Base-by-base conservation (phyloP, 495 filamentous ascomycete species). In the Apodospora peruviana region DNA sequence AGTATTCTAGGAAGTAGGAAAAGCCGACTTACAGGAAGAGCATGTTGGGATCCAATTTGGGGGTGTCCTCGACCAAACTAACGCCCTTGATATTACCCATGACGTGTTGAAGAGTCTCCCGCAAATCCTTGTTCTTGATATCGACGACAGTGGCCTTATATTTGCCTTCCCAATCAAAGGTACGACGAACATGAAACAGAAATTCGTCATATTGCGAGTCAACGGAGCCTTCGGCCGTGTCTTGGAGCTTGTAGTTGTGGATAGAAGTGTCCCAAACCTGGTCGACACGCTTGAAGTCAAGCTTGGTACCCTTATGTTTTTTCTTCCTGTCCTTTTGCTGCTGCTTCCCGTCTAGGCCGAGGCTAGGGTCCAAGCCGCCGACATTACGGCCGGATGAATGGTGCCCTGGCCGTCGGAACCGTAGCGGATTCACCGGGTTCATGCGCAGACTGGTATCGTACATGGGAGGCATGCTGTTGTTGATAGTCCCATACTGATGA, bases 121-220 rank as follows among this genome's bases (percentile, higher is more conserved):
- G 84, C 3, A 96, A 75, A 44, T 78, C 70, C 52, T 87, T 87
- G 52, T 87, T 91, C 68, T 94, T 95, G 66, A 96, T 87, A 57
- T 95, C 88, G 29, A 96, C 80, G 20, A 84, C 44, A 0, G 88
- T 93, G 23, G 83, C 77, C 50, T 79, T 70, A 60, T 90, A 91
- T 59, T 91, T 91, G 54, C 89, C 87, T 57, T 95, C 86, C 83
- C 85, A 91, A 60, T 90, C 83, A 59, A 95, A 94, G 43, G 81
- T 85, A 47, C 90, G 82, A 35, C 90, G 81, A 10, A 95, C 87
- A 24, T 87, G 89, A 68, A 96, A 96, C 38, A 91, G 76, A 61
- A 86, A 93, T 50, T 91, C 80, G 54, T 91, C 84, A 61, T 88
- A 94, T 54, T 93, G 84, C 34, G 88, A 79, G 21, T 81, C 82